phyloP scores from a whole-genome alignment of 2,329 filamentous ascomycete genomes.

The Diaporthe velutina region DNA sequence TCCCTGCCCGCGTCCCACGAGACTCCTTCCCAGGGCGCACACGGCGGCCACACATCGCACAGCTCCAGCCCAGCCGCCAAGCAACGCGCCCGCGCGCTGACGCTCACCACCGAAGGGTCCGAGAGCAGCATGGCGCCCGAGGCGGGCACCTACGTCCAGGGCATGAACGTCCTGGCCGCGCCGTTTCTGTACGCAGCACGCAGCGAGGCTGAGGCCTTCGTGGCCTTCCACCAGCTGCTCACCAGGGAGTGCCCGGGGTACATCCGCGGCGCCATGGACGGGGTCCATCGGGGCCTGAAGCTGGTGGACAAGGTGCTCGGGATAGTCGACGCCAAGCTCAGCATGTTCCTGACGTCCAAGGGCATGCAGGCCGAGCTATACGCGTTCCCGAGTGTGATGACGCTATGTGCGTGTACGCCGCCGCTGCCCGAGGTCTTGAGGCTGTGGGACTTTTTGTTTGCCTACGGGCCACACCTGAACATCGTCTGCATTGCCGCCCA shows the following conservation, averaged over 20 bases:
- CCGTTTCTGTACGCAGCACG: constrained; percentile 95
- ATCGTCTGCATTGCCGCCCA: constrained; percentile 97
- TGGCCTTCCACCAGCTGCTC: constrained; percentile 88
- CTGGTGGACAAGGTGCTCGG: constrained; percentile 93
- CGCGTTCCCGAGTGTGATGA: constrained; percentile 94
- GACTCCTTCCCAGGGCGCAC: constrained; percentile 50
- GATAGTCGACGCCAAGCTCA: constrained; percentile 91
- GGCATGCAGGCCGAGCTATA: constrained; percentile 94
- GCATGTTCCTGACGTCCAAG: constrained; percentile 85
- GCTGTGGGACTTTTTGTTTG: constrained; percentile 97
- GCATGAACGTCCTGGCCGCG: constrained; percentile 98
- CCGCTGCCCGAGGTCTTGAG: constrained; percentile 92
- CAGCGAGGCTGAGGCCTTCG: constrained; percentile 94
- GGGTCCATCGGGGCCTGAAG: constrained; percentile 91
- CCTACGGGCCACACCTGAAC: constrained; percentile 94
- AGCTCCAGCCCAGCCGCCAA: constrained; percentile 60
- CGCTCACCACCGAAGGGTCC: constrained; percentile 74
- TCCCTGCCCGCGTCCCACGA: constrained; percentile 47
- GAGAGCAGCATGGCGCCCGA: constrained; percentile 70
- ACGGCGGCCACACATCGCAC: constrained; percentile 48
- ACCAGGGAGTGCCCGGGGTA: constrained; percentile 93
- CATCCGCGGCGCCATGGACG: constrained; percentile 95
- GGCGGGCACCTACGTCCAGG: constrained; percentile 93
- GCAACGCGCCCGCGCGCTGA: constrained; percentile 67
- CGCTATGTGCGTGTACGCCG: constrained; percentile 94